These are phyloP conservation scores for Diaporthe sp. DNA, from an alignment of 2,329 filamentous ascomycete species.

Conservation along the genomic window DNA sequence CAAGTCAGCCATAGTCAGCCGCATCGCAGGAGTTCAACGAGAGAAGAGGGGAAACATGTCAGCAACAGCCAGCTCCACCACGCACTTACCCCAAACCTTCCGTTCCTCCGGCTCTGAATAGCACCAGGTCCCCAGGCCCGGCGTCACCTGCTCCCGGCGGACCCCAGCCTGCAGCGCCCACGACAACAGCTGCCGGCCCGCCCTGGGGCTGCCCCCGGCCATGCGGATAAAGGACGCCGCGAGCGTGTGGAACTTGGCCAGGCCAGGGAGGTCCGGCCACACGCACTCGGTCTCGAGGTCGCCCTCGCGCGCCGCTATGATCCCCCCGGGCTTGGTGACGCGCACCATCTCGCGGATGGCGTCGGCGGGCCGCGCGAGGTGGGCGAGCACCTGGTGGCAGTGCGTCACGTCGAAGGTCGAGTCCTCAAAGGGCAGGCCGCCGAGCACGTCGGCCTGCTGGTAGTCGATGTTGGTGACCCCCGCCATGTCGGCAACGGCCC, in stretches of 20 bases:
- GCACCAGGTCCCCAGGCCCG: slow-evolving; percentile 44
- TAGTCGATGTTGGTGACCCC: slow-evolving; percentile 49
- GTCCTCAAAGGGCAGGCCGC: slow-evolving; percentile 49
- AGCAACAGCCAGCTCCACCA: background rate
- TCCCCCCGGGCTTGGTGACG: slow-evolving; percentile 48
- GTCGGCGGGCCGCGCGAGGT: slow-evolving; percentile 47
- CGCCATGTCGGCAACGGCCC: slow-evolving; percentile 51
- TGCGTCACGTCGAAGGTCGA: slow-evolving; percentile 49
- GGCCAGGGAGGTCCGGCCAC: slow-evolving; percentile 49
- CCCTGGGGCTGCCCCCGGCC: slow-evolving; percentile 44
- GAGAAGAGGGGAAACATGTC: background rate
- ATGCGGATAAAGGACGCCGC: slow-evolving; percentile 41
- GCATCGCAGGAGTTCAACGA: background rate
- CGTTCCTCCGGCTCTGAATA: slow-evolving; percentile 44
- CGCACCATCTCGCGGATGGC: slow-evolving; percentile 50
- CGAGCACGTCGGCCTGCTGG: slow-evolving; percentile 50
- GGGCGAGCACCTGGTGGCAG: slow-evolving; percentile 49
- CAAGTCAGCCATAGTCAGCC: background rate
- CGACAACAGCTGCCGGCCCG: slow-evolving; percentile 48
- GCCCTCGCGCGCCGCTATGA: slow-evolving; percentile 51
- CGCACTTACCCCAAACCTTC: slow-evolving; percentile 44
- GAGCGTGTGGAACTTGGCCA: slow-evolving; percentile 47
- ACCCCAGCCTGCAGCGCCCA: slow-evolving; percentile 49
- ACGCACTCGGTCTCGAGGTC: slow-evolving; percentile 51
- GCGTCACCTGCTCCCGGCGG: slow-evolving; percentile 38